A percentile compares a stretch with the other conserved stretches of the same genome.
Evolutionary conservation across 2,329 filamentous ascomycete genomes (phyloP).

Genomic region (Epichloe hybrida): DNA sequence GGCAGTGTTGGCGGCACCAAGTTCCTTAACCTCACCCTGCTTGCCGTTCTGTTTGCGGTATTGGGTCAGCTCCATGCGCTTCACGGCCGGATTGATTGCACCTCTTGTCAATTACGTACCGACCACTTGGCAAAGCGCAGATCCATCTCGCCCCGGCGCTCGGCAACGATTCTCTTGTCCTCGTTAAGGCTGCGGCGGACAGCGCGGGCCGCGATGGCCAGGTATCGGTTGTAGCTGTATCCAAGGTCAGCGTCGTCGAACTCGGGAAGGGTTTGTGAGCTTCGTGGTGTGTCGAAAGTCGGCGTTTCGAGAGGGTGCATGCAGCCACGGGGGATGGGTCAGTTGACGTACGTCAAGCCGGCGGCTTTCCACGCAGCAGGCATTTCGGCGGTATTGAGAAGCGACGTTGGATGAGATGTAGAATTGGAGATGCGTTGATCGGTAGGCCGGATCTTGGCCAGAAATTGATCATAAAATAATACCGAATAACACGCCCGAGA

Average conservation of each 20-base stretch:
- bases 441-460: conserved; percentile 23
- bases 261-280: conserved; percentile 1
- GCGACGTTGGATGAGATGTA: conserved; percentile 10
- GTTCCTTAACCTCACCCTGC: conserved; percentile 71
- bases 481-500: conserved; percentile 10
- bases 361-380: conserved; percentile 96
- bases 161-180: conserved; percentile 71
- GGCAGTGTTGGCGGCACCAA: conserved; percentile 43
- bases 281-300: not conserved
- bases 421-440: conserved; percentile 19
- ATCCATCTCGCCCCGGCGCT: conserved; percentile 82
- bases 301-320: not conserved
- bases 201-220: conserved; percentile 84
- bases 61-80: conserved; percentile 10
- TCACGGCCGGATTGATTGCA: not conserved
- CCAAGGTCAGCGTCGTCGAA: conserved; percentile 1
- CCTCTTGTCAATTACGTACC: conserved; percentile 38
- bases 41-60: conserved; percentile 68
- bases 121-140: conserved; percentile 89
- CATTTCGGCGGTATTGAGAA: conserved; percentile 54
- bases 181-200: conserved; percentile 97
- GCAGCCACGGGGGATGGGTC: conserved; percentile 7
- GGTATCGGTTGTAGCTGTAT: conserved; percentile 96
- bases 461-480: conserved; percentile 16
- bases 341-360: conserved; percentile 73